Evolutionary conservation across 345 rosid genomes (phyloP), one percentile per base, ranked within the genome.

Genomic region (Bretschneidera sinensis): DNA sequence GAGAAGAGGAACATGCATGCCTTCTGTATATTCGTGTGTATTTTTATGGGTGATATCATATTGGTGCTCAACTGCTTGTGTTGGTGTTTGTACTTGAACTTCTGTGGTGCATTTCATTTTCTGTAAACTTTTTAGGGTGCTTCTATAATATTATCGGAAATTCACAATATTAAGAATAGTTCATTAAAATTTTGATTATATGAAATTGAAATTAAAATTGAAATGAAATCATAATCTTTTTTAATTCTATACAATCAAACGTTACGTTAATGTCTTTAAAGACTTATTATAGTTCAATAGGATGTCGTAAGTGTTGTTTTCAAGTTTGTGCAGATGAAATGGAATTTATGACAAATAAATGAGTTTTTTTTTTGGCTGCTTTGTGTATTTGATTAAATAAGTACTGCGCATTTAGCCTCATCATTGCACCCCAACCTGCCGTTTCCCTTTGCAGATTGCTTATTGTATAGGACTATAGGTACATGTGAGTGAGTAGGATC

Each of bases 1-100:
- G 21, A 23, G 22, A 17, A 45, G 20, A 63, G 20, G 45, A 22
- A 43, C 25, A 17, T 14, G n/a, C n/a, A 28, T 54, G 20, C 49
- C 25, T 53, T 31, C n/a, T 43, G 31, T 51, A 24, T 20, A 11
- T 61, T 45, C 0, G 8, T 43, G 17, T 8, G 23, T 31, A n/a
- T n/a, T n/a, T n/a, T n/a, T n/a, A n/a, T n/a, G n/a, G n/a, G 19
- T 22, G 51, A 52, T 57, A 23, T 62, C 21, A 25, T 59, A 39
- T 24, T 21, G 53, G n/a, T 16, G 39, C 58, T n/a, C 24, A 20
- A 18, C 24, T 49, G 48, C 24, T 53, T 53, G 23, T 54, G 39
- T 57, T 57, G 45, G 17, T 21, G 1, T 21, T 18, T 50, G 25
- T 31, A 18, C 24, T 35, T 23, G 24, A 43, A 11, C 17, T 43